These are phyloP conservation scores for Aspergillus nidulans DNA, from an alignment of 495 filamentous ascomycete species.

Conservation along the genomic window DNA sequence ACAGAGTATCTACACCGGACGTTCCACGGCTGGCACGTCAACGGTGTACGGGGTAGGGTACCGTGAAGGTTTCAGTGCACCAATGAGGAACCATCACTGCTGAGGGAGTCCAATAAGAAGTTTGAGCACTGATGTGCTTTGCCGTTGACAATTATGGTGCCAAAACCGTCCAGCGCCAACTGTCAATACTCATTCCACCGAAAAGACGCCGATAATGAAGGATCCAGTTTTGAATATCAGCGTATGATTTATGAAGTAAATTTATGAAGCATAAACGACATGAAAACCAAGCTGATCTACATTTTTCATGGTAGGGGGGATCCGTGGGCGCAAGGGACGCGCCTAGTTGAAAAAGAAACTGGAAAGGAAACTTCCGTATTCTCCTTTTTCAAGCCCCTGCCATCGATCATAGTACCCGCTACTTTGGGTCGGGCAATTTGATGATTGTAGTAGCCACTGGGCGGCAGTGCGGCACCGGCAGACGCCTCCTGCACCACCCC, in stretches of 20 bases:
- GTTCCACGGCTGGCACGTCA: neutral
- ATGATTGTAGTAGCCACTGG: slow-evolving; percentile 10
- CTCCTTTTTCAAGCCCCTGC: slow-evolving; percentile 3
- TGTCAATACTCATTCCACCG: slow-evolving; percentile 8
- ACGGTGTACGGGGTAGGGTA: neutral
- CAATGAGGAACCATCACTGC: neutral
- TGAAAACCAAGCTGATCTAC: no score
- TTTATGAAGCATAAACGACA: no score
- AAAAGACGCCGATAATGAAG: neutral
- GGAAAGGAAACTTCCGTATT: slow-evolving; percentile 5
- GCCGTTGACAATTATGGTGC: slow-evolving; percentile 12
- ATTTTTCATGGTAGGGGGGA: no score
- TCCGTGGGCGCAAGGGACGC: slow-evolving; percentile 16
- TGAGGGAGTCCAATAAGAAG: slow-evolving; percentile 10
- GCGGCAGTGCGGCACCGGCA: neutral
- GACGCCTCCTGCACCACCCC: slow-evolving; percentile 2
- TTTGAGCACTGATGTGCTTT: slow-evolving; percentile 16
- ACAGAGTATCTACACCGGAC: neutral
- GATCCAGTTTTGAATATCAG: neutral
- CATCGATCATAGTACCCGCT: slow-evolving; percentile 17
- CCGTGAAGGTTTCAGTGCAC: neutral
- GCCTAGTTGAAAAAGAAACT: neutral
- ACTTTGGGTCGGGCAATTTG: slow-evolving; percentile 14
- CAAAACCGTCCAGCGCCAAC: neutral
- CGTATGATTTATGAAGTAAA: no score